Evolutionary conservation across 805 yeast genomes (phyloP).

Genomic region (Starmerella sirachaensis): DNA sequence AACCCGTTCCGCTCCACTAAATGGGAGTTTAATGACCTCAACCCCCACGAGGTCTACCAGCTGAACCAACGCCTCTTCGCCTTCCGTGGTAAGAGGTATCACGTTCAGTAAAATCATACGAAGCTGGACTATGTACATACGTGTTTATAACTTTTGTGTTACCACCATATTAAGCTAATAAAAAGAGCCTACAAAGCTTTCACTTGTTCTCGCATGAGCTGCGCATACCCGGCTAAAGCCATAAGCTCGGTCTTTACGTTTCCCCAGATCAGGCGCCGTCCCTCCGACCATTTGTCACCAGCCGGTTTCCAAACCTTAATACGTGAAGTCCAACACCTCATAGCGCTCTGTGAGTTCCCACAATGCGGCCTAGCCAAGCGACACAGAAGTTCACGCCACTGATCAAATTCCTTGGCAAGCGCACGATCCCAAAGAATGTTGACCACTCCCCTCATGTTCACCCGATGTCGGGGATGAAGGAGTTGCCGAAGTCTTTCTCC

Average conservation of each 20-base stretch:
- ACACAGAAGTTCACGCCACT: conserved; percentile 30
- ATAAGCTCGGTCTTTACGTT: too few species aligned
- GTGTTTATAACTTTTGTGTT: not conserved
- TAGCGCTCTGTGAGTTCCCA: too few species aligned
- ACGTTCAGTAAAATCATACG: conserved; percentile 32
- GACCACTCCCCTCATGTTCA: conserved; percentile 35
- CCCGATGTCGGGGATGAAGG: conserved; percentile 31
- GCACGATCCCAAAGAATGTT: conserved; percentile 29
- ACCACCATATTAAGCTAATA: too few species aligned
- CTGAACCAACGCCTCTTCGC: conserved; percentile 84
- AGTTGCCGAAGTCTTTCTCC: conserved; percentile 31
- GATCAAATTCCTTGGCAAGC: conserved; percentile 81
- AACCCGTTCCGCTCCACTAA: conserved; percentile 77
- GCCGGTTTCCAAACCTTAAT: too few species aligned
- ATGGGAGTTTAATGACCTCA: conserved; percentile 84
- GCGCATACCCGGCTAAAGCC: too few species aligned
- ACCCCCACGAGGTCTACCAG: conserved; percentile 89
- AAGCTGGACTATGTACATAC: not conserved
- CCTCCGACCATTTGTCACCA: too few species aligned
- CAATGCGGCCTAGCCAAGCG: conserved; percentile 10
- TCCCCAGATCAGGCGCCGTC: too few species aligned
- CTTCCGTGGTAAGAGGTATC: conserved; percentile 92
- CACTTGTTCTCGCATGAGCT: too few species aligned
- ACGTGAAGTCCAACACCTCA: too few species aligned
- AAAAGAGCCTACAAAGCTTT: too few species aligned